Evolutionary conservation across 2,329 filamentous ascomycete species (phyloP).

Genomic region (Penicillium sp.): DNA sequence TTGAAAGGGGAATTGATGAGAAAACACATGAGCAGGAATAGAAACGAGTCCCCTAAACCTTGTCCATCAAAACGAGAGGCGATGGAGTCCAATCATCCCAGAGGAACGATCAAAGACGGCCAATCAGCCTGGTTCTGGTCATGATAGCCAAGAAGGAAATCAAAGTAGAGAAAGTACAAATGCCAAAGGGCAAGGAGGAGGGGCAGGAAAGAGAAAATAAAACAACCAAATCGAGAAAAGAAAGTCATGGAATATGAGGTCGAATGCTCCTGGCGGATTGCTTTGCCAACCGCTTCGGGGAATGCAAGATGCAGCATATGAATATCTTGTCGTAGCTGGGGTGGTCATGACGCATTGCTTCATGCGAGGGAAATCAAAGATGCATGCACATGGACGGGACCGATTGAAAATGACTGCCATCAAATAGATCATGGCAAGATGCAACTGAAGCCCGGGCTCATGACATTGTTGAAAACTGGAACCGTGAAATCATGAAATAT

Average conservation of each 20-base stretch:
- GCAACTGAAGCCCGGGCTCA: slow-evolving; percentile 22
- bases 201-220: neutral
- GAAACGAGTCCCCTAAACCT: neutral
- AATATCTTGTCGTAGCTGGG: slow-evolving; percentile 16
- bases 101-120: neutral
- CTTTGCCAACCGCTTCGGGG: slow-evolving; percentile 6
- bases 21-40: slow-evolving; percentile 16
- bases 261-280: slow-evolving; percentile 11
- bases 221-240: neutral
- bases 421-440: slow-evolving; percentile 13
- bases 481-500: slow-evolving; percentile 29
- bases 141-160: neutral
- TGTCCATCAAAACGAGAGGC: slow-evolving; percentile 2
- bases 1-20: slow-evolving; percentile 9
- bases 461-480: slow-evolving; percentile 18
- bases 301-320: slow-evolving; percentile 20
- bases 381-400: slow-evolving; percentile 15
- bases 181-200: neutral
- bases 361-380: slow-evolving; percentile 7
- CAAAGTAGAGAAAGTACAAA: neutral
- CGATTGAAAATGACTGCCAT: slow-evolving; percentile 8
- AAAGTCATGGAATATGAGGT: neutral
- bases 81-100: slow-evolving; percentile 2
- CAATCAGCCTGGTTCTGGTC: neutral
- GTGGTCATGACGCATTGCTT: slow-evolving; percentile 21